These are phyloP conservation scores for Aspergillus cavernicola DNA, from an alignment of 495 filamentous ascomycete genomes.

Conservation along the genomic window DNA sequence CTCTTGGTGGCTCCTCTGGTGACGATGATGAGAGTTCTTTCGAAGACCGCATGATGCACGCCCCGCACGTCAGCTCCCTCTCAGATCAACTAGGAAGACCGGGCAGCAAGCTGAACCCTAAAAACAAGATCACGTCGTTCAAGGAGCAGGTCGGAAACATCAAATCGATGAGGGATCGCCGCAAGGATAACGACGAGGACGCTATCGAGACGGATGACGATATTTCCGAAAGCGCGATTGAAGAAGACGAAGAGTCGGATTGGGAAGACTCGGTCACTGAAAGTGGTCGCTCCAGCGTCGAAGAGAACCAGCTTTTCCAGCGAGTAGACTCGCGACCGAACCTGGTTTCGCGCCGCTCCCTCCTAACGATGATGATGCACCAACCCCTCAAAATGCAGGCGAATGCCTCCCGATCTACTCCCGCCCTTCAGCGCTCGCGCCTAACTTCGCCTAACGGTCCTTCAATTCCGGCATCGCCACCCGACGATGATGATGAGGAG, in stretches of 20 bases:
- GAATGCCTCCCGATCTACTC: constrained; percentile 67
- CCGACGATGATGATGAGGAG: constrained; percentile 61
- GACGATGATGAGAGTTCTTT: constrained; percentile 78
- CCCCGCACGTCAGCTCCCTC: constrained; percentile 47
- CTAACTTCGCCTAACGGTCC: constrained; percentile 70
- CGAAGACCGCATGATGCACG: constrained; percentile 57
- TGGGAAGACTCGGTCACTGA: constrained; percentile 95
- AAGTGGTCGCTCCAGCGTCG: constrained; percentile 73
- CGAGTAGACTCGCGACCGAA: constrained; percentile 87
- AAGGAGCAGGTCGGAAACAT: constrained; percentile 69
- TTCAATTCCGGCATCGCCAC: constrained; percentile 68
- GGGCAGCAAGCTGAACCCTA: constrained; percentile 25
- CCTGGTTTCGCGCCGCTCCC: constrained; percentile 77
- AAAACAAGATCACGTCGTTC: constrained; percentile 83
- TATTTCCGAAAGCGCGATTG: constrained; percentile 77
- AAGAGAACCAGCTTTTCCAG: constrained; percentile 77
- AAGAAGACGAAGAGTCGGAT: constrained; percentile 82
- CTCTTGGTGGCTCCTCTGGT: constrained; percentile 72
- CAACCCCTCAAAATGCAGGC: constrained; percentile 50
- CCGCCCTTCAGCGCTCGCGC: constrained; percentile 75
- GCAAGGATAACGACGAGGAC: constrained; percentile 63
- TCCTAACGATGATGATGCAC: constrained; percentile 87
- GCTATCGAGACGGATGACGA: constrained; percentile 71
- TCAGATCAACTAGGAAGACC: constrained; percentile 49
- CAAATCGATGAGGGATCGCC: constrained; percentile 55